Base-by-base conservation (phyloP, 1,284 basidiomycete genomes). In the Trichosporon sp. region DNA sequence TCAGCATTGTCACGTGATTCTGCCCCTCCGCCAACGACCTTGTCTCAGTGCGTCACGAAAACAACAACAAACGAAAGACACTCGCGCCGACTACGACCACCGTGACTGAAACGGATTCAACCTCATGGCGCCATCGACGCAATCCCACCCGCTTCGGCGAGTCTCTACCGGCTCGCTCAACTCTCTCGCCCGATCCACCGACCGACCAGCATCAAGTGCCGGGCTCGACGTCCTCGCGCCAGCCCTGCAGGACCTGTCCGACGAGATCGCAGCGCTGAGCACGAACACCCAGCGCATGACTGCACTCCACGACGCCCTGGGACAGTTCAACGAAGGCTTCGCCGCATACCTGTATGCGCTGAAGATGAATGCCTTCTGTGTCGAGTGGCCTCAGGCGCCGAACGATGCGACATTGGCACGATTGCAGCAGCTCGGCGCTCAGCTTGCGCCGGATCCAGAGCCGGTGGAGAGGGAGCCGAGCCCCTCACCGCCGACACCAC, bases 351-450 rank as follows among this genome's bases (percentile, higher is more conserved):
- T 96, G 19, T 95, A 94, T 77, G 88, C 89, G 10, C 87, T 96
- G 85, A 89, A 92, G 76, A 95, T 96, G 91, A 95, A 95, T 74
- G 89, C 92, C 1, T 86, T 95, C 68, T 94, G 92, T 29, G 88
- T 89, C 0, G 93, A 95, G 77, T 96, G 92, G 92, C 86, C 86
- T 0, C 89, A 74, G 70, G 71, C 68, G 54, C 70, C 73, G 16
- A 68, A 68, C 37, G 63, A 71, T 25, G 61, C 62, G 16, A 71
- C 73, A 3, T 70, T 90, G 86, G 86, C 86, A 25, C 88, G 90
- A 27, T 31, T 66, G 23, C 58, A 34, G 10, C 37, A 66, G 32
- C 59, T 70, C 29, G 49, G 49, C 49, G 49, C 19, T 14, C 25
- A 34, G 8, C 49, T 58, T n/a, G 6, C 29, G 36, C 52, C 61